Evolutionary conservation across 1,284 basidiomycete genomes (phyloP), one percentile per base, ranked within the genome.

Genomic region (Ceratobasidium sp.): DNA sequence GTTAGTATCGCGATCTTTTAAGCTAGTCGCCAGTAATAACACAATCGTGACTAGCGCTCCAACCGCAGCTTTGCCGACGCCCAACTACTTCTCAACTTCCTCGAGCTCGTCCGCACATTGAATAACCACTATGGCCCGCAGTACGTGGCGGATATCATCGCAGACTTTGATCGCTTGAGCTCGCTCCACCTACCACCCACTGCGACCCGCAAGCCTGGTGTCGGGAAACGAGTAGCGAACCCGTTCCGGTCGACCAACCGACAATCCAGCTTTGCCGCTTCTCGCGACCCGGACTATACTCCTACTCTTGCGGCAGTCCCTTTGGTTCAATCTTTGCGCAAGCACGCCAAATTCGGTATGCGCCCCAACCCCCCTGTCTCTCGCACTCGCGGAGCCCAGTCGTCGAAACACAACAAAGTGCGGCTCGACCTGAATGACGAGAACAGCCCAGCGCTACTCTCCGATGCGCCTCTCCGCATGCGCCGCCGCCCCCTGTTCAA

Each of bases 391-490:
- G 16, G 7, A 14, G 20, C 18, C 5, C 52, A 54, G 14, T 10
- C n/a, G 20, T 12, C 41, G 41, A 55, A 27, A 20, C 35, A 35
- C 3, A 23, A 5, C 30, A 14, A 16, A 27, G 20, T 14, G 20
- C 68, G 12, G 8, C 35, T 41, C 20, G 68, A 41, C 54, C 12
- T 59, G 35, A 20, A 59, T 27, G 54, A 52, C 30, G 52, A 70
- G 68, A 70, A 59, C 30, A 35, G 35, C 35, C 68, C 54, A 10
- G 10, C n/a, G 14, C 8, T 54, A 33, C 52, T 70, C 52, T 59
- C 33, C 16, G 54, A 70, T n/a, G 52, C 68, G 54, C 68, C 52
- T 48, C 68, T 70, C n/a, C 50, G 68, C 10, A 70, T 70, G 68
- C 52, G 52, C 12, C 68, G 68, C 68, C 52, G 38, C 44, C n/a